A percentile compares a stretch with the other conserved stretches of the same genome.
phyloP scores from a whole-genome alignment of 2,329 filamentous ascomycete species.

The Grosmannia penicillata region DNA sequence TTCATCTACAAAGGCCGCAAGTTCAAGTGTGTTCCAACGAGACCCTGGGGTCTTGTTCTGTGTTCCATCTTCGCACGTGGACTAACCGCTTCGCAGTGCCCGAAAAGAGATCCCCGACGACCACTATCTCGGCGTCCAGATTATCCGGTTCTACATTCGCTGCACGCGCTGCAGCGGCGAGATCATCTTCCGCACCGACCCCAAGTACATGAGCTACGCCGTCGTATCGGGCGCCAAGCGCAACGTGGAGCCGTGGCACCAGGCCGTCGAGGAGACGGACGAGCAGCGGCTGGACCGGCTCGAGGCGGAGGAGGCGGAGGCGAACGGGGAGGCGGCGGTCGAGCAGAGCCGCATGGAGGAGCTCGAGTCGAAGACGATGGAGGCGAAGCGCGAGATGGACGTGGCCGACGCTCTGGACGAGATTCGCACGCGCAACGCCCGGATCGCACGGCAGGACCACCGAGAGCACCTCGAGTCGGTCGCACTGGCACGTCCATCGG shows the following conservation, averaged over 20 bases:
- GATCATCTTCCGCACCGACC: slow-evolving; percentile 89
- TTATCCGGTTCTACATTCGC: slow-evolving; percentile 80
- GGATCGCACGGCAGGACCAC: slow-evolving; percentile 61
- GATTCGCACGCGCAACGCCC: slow-evolving; percentile 80
- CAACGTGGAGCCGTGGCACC: slow-evolving; percentile 85
- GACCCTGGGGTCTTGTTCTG: background rate
- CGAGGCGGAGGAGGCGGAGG: slow-evolving; percentile 56
- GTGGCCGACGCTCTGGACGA: slow-evolving; percentile 93
- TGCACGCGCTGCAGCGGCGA: slow-evolving; percentile 77
- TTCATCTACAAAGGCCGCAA: slow-evolving; percentile 49
- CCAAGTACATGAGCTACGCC: slow-evolving; percentile 75
- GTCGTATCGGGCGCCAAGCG: slow-evolving; percentile 69
- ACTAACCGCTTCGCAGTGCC: slow-evolving; percentile 25
- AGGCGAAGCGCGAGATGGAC: slow-evolving; percentile 90
- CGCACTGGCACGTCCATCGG: slow-evolving; percentile 35
- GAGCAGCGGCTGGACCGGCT: slow-evolving; percentile 76
- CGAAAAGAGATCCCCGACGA: slow-evolving; percentile 86
- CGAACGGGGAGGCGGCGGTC: slow-evolving; percentile 22
- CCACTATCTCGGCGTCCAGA: slow-evolving; percentile 75
- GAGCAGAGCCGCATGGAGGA: slow-evolving; percentile 91
- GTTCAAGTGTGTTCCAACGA: slow-evolving; percentile 46
- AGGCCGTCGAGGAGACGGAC: slow-evolving; percentile 58
- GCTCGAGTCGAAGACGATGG: slow-evolving; percentile 81
- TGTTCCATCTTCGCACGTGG: background rate
- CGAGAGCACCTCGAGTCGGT: slow-evolving; percentile 46